Evolutionary conservation across 176 grass and related monocot species (phyloP).

Genomic region (Cocos nucifera): DNA sequence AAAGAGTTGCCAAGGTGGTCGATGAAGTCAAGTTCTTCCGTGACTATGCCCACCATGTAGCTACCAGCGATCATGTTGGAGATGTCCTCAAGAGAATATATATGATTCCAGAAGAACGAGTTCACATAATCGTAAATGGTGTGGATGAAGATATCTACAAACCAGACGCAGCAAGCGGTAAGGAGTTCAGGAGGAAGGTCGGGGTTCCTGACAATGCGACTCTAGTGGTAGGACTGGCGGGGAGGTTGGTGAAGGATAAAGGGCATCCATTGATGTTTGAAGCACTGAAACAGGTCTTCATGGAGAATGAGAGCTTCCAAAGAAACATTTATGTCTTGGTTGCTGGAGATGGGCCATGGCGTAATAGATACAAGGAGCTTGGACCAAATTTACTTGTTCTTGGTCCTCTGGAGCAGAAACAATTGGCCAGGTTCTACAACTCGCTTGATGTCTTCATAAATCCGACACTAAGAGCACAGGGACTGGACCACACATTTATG

Average conservation of each 20-base stretch:
- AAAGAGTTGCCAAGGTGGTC: conserved; percentile 29
- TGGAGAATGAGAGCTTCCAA: conserved; percentile 22
- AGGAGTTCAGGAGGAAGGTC: conserved; percentile 29
- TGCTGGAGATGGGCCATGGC: conserved; percentile 38
- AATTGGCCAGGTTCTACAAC: conserved; percentile 37
- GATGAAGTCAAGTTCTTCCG: conserved; percentile 47
- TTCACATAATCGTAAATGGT: conserved; percentile 45
- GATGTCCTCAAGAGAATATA: conserved; percentile 47
- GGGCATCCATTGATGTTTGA: conserved; percentile 44
- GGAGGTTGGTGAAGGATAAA: conserved; percentile 47
- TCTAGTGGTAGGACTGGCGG: conserved; percentile 32
- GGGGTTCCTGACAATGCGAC: conserved; percentile 17
- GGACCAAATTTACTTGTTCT: conserved; percentile 27
- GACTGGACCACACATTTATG: conserved; percentile 41
- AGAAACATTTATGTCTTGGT: conserved; percentile 23
- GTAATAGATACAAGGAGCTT: conserved; percentile 30
- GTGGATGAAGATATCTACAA: conserved; percentile 28
- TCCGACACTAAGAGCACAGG: conserved; percentile 42
- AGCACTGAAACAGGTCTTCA: conserved; percentile 32
- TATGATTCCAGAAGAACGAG: conserved; percentile 45
- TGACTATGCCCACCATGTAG: conserved; percentile 39
- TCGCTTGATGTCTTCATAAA: conserved; percentile 40
- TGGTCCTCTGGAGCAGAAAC: conserved; percentile 23
- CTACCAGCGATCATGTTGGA: conserved; percentile 45
- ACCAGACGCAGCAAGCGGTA: conserved; percentile 3